phyloP scores from a whole-genome alignment of 2,329 filamentous ascomycete species.

The Laburnicola sp. region DNA sequence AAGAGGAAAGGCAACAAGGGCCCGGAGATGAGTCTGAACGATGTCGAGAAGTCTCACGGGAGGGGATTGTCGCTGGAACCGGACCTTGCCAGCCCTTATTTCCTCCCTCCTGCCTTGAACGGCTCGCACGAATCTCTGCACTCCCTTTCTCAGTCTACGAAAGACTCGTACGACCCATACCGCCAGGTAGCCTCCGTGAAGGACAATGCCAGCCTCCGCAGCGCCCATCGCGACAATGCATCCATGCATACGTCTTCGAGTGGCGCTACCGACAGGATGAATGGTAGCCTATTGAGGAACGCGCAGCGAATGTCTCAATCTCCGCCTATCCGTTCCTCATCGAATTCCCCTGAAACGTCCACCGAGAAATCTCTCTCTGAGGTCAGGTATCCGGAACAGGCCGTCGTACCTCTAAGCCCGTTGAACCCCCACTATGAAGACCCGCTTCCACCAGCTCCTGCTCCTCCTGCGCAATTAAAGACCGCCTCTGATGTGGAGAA shows the following conservation, averaged over 20 bases:
- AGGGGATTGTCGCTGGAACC: constrained; percentile 64
- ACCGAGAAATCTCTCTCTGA: constrained; percentile 37
- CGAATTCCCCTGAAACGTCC: constrained; percentile 33
- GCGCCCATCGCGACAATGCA: constrained; percentile 44
- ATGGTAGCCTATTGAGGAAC: constrained; percentile 58
- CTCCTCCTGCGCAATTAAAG: constrained; percentile 7
- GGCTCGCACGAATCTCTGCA: constrained; percentile 83
- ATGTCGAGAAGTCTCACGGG: constrained; percentile 48
- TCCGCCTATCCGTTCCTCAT: constrained; percentile 45
- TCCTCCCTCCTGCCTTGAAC: constrained; percentile 82
- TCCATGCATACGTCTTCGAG: constrained; percentile 59
- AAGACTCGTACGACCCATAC: constrained; percentile 82
- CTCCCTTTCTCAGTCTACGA: constrained; percentile 76
- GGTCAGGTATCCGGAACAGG: constrained; percentile 41
- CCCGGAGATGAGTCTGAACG: constrained; percentile 63
- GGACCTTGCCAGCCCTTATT: constrained; percentile 80
- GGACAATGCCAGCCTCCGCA: constrained; percentile 45
- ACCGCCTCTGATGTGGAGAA: constrained; percentile 1
- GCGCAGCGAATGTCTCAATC: constrained; percentile 62
- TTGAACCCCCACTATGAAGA: constrained; percentile 31
- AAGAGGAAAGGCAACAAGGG: constrained; percentile 48
- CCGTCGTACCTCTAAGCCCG: constrained; percentile 32
- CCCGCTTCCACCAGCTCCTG: constrained; percentile 19
- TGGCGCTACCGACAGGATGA: constrained; percentile 52
- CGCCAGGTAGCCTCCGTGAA: constrained; percentile 64